Base-by-base conservation (phyloP, 495 filamentous ascomycete species). In the Immersiella caudata region DNA sequence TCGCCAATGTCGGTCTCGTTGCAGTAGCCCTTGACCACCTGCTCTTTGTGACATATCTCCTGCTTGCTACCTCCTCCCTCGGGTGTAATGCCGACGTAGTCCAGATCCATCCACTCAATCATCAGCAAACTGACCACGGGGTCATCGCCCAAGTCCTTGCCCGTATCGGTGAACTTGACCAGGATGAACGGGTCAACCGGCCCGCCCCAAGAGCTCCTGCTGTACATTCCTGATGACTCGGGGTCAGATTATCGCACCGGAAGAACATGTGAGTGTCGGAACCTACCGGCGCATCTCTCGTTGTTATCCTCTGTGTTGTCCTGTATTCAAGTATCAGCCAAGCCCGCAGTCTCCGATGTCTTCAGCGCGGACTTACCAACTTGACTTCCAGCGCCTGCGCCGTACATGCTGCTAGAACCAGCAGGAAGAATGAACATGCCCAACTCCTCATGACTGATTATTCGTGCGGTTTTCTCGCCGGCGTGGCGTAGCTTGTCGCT, bases 31-130 rank as follows among this genome's bases (percentile, higher is more conserved):
- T 78, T 81, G n/a, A 88, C 79, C 56, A 97, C 85, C 52, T 83
- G 85, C 35, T 84, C 80, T 35, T 87, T 77, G 69, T 91, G 87
- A 81, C 95, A 99, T 62, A 97, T 91, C 40, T 88, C 90, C 76
- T 89, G 81, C 75, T 87, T 89, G 81, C 89, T 73, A 55, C 50
- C 63, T 22, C 68, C 72, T 59, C 76, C 78, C 14, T 68, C 52
- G 2, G 76, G 70, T 8, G 65, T 71, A n/a, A 81, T 76, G n/a
- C 94, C 95, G 65, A 99, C 88, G 58, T 92, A 83, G 65, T 86
- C 79, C 74, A 90, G 86, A 73, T 99, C 95, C 69, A 82, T 88
- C 90, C 93, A 99, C 81, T 99, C 94, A 74, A 96, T 97, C 59
- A 99, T 89, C 18, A 97, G 84, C 71, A 99, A 81, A 76, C 92